Base-by-base conservation (phyloP, 371 early-diverging fungal genomes). In the Parasitella parasitica region DNA sequence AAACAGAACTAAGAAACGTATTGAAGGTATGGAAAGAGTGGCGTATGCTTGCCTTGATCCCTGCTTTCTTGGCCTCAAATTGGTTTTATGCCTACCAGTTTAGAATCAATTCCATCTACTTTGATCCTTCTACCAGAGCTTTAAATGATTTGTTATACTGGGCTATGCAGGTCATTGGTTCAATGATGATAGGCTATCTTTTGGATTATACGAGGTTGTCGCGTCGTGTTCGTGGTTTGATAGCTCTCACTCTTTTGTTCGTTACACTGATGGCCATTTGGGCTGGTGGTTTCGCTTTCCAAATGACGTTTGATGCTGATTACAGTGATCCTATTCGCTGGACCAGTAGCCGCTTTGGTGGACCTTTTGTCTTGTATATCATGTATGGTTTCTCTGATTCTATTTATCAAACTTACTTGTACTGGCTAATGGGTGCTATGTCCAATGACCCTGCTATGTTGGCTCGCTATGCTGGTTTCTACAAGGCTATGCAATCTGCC, bases 361-460 rank as follows among this genome's bases (percentile, higher is more conserved):
- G 84, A 9, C 81, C 87, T 1, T 82, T 91, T 63, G 69, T 87
- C 30, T 75, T 92, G 18, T 91, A 86, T 69, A 58, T 88, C 51
- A 11, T 80, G 35, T 89, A 87, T 63, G 92, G 92, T 15, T 57
- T 88, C 12, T 67, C 70, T 22, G 92, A 91, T 72, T 85, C 91
- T 24, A 70, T 89, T 61, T 87, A 83, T 70, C 91, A 91, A 72
- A 79, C 82, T 32, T 84, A 84, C 62, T 79, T 86, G 37, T 89
- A 90, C 80, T 91, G 91, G 91, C 60, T 91, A 28, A 89, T 91
- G 80, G 91, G 91, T 13, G 84, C 91, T 38, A 79, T 89, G 54
- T 81, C 87, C 35, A 90, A 90, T 70, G 88, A 92, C 50, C 78
- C 86, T 63, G 69, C 78, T 61, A 59, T 79, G 30, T 80, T 90